These are phyloP conservation scores for Gonapodya prolifera DNA, from an alignment of 192 early-diverging fungal species.

Conservation along the genomic window DNA sequence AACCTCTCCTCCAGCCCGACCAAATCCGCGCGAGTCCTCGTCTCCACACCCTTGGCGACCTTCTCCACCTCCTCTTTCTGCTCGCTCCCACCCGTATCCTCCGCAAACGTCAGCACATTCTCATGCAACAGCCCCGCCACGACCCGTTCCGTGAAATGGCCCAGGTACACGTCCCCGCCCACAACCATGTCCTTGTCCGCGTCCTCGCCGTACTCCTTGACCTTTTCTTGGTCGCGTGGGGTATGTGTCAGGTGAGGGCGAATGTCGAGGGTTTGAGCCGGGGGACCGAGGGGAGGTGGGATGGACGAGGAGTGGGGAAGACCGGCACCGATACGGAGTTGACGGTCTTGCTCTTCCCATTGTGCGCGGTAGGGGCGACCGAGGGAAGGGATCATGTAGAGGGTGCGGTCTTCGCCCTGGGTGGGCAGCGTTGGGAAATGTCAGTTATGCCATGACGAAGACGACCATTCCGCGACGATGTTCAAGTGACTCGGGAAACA, in stretches of 20 bases:
- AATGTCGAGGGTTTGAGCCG: slow-evolving; percentile 2
- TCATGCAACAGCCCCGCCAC: slow-evolving; percentile 54
- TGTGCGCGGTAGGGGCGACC: slow-evolving; percentile 60
- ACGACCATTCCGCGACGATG: too few relatives aligned
- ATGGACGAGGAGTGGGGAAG: slow-evolving; percentile 29
- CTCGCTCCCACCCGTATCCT: not conserved
- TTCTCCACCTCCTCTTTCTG: not conserved
- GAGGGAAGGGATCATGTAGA: slow-evolving; percentile 66
- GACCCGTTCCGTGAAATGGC: slow-evolving; percentile 70
- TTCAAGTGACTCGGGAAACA: too few relatives aligned
- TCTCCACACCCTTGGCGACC: too few relatives aligned
- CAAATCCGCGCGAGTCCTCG: slow-evolving; percentile 31
- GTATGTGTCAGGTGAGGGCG: too few relatives aligned
- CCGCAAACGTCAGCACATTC: not conserved
- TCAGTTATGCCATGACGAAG: too few relatives aligned
- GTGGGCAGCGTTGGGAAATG: too few relatives aligned
- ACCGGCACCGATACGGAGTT: slow-evolving; percentile 60
- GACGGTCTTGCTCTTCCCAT: slow-evolving; percentile 40
- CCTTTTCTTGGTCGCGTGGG: too few relatives aligned
- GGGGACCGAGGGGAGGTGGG: slow-evolving; percentile 9
- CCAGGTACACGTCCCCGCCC: slow-evolving; percentile 45
- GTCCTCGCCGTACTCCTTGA: not conserved
- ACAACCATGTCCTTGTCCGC: slow-evolving; percentile 11
- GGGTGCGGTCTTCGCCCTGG: slow-evolving; percentile 52
- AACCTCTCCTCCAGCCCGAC: slow-evolving; percentile 68